phyloP scores from a whole-genome alignment of 805 yeast genomes.

The Yarrowia sp. region DNA sequence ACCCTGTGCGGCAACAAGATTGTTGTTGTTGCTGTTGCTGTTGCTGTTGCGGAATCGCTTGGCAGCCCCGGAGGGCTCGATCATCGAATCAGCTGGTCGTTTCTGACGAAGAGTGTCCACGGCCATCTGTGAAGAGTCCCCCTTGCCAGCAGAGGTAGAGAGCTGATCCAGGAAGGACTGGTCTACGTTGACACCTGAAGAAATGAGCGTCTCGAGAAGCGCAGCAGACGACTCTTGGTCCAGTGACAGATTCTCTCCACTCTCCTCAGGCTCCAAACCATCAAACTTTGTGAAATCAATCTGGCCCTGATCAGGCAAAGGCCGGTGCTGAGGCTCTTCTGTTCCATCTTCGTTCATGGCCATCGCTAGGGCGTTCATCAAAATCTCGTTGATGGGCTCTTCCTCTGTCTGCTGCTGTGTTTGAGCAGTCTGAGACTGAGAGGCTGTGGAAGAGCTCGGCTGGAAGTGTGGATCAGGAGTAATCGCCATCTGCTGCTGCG shows the following conservation, averaged over 20 bases:
- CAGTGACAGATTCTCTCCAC: background rate
- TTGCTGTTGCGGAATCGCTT: background rate
- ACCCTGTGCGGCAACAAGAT: background rate
- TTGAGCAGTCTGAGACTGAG: background rate
- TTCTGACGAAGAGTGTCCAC: constrained; percentile 13
- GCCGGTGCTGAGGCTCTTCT: background rate
- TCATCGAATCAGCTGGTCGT: background rate
- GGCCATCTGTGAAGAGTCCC: background rate
- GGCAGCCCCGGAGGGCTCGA: constrained; percentile 4
- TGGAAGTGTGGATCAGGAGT: constrained; percentile 4
- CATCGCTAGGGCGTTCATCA: constrained; percentile 29
- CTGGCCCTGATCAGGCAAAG: constrained; percentile 3
- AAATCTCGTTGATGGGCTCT: constrained; percentile 28
- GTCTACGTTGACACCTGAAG: constrained; percentile 20
- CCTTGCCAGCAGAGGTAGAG: constrained; percentile 7
- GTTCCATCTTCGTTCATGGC: constrained; percentile 26
- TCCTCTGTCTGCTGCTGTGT: constrained; percentile 12
- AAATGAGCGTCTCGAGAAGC: background rate
- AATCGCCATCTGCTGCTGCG: constrained; percentile 1
- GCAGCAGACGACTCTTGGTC: constrained; percentile 25
- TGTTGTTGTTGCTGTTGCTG: background rate
- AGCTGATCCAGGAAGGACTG: constrained; percentile 14
- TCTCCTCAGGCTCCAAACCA: constrained; percentile 17
- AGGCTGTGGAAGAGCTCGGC: background rate
- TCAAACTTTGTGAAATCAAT: constrained; percentile 21